Base-by-base conservation (phyloP, 2,329 filamentous ascomycete genomes). In the Domatiomyces catenatus region DNA sequence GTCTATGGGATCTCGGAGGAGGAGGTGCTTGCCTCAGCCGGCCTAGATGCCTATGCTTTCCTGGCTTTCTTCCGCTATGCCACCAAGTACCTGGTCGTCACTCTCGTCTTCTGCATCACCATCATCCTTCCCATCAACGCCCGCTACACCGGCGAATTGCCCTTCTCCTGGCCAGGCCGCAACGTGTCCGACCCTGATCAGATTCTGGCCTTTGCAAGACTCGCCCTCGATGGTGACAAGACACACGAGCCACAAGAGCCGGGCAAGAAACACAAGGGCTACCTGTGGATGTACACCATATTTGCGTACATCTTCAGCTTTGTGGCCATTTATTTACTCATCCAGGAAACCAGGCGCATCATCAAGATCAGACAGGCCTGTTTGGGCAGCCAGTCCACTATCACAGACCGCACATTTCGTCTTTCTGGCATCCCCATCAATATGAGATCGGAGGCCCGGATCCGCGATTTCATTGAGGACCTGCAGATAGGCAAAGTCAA, bases 11-110 rank as follows among this genome's bases (percentile, higher is more conserved):
- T 98, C 54, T 86, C 81, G 1, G 89, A 96, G 58, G 82, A 94
- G 62, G 84, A 96, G 66, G 80, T 98, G 3, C 74, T 98, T 49
- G 81, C 84, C 15, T 90, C 88, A 18, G 90, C 90, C 17, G 92
- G 92, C 0, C 76, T 98, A 47, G 92, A 98, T 70, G 92, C 92
- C 48, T 98, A 86, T 69, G 92, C 95, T 57, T 95, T 98, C 63
- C 74, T 98, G 12, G 79, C 83, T 15, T 98, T 98, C 68, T 96
- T 95, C 74, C 93, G 89, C 65, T 92, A 96, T 80, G 83, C 90
- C 10, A 85, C 88, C 57, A 86, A 84, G 55, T 84, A 95, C 59
- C 81, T 96, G 48, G 71, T 77, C 15, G 71, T 84, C 48, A 84
- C 93, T 60, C 77, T 92, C 51, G 79, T 94, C 66, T 87, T 96